A percentile compares a stretch with the other conserved stretches of the same genome.
These are phyloP conservation scores for Komagataella pastoris DNA, from an alignment of 805 yeast genomes.

Conservation along the genomic window DNA sequence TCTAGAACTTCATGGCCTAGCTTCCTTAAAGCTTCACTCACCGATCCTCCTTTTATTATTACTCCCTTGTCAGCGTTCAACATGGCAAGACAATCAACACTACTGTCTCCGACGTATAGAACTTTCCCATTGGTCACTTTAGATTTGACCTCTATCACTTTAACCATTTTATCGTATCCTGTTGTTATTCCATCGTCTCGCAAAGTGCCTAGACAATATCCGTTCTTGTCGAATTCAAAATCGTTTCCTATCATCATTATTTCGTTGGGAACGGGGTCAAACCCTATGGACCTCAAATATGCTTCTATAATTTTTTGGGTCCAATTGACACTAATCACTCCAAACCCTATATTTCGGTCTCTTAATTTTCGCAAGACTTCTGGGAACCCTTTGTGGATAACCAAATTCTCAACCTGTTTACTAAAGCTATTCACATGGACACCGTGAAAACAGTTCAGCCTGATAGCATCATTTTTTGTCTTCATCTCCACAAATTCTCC, in stretches of 20 bases:
- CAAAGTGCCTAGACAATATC: constrained; percentile 13
- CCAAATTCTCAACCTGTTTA: constrained; percentile 22
- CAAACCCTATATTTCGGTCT: neutral
- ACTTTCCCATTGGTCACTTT: constrained; percentile 9
- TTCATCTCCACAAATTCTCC: constrained; percentile 29
- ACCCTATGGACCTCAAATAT: constrained; percentile 12
- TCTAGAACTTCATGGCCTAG: constrained; percentile 8
- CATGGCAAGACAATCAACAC: constrained; percentile 42
- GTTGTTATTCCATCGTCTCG: constrained; percentile 9
- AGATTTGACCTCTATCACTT: constrained; percentile 16
- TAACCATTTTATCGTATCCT: constrained; percentile 9
- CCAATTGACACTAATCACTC: constrained; percentile 51
- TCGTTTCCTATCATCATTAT: constrained; percentile 35
- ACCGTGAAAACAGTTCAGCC: constrained; percentile 26
- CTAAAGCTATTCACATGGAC: constrained; percentile 18
- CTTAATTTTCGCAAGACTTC: neutral
- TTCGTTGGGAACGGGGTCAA: constrained; percentile 4
- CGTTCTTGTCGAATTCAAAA: constrained; percentile 21
- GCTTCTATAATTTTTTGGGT: constrained; percentile 31
- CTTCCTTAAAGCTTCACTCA: constrained; percentile 11
- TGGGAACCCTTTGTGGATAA: constrained; percentile 13
- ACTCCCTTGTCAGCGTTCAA: constrained; percentile 32
- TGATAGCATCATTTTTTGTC: constrained; percentile 18
- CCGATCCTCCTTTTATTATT: constrained; percentile 26
- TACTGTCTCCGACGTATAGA: constrained; percentile 49